These are phyloP conservation scores for Lentinula boryana DNA, from an alignment of 768 basidiomycete species.

Conservation along the genomic window DNA sequence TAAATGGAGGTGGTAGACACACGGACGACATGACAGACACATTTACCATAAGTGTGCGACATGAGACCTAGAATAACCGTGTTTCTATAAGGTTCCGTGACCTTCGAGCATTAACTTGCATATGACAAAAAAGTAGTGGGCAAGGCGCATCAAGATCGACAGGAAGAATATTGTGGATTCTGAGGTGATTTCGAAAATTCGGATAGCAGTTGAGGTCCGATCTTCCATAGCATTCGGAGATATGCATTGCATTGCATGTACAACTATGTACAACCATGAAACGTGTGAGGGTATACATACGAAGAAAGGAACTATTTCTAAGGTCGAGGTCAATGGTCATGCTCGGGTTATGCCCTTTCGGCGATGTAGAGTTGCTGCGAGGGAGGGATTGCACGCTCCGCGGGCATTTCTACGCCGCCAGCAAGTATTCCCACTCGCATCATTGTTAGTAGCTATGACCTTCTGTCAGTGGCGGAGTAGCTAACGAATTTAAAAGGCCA, in stretches of 20 bases:
- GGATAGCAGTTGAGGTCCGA: not conserved
- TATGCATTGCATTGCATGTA: not conserved
- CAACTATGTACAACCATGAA: not conserved
- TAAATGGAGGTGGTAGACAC: not conserved
- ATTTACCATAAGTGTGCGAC: not conserved
- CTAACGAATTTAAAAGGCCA: conserved; percentile 16
- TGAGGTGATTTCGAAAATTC: not conserved
- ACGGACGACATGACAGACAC: not conserved
- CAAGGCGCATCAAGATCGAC: not conserved
- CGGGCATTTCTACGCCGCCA: conserved; percentile 53
- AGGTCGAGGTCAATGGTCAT: not conserved
- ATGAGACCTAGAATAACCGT: not conserved
- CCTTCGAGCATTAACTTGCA: not conserved
- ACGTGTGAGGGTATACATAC: not conserved
- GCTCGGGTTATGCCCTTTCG: conserved; percentile 8
- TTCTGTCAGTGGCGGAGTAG: not conserved
- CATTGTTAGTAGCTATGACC: conserved; percentile 59
- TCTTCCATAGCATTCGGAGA: not conserved
- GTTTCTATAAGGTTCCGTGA: not conserved
- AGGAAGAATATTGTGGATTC: not conserved
- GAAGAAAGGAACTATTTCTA: not conserved
- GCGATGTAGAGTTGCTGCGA: conserved; percentile 37
- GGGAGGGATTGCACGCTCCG: conserved; percentile 38
- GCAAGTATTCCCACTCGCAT: conserved; percentile 67
- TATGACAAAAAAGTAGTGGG: not conserved